phyloP scores from a whole-genome alignment of 305 asterid species.

The Fraxinus sp. region DNA sequence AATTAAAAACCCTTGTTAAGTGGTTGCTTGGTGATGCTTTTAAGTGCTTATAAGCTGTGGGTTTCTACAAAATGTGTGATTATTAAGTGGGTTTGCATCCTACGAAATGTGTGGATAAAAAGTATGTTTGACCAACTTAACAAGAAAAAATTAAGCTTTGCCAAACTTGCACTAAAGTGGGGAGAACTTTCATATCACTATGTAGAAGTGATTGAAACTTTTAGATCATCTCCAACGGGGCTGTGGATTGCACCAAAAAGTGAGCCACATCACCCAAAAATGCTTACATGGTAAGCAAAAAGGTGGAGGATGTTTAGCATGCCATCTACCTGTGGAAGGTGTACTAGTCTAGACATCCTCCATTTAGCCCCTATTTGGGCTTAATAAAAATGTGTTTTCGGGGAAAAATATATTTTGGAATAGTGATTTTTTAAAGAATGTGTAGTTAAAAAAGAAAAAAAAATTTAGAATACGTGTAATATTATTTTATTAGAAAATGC shows the following conservation, averaged over 20 bases:
- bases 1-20: neutral
- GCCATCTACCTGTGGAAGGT: neutral
- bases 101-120: neutral
- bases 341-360: neutral
- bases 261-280: neutral
- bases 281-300: neutral
- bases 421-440: no score
- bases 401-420: no score
- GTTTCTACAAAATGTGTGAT: neutral
- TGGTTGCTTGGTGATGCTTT: no score
- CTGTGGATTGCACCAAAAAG: neutral
- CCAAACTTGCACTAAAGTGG: constrained; percentile 2
- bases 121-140: neutral
- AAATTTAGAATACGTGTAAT: no score
- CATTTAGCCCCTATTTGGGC: neutral
- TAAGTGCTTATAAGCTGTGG: neutral
- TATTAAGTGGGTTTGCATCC: neutral
- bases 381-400: no score
- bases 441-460: no score
- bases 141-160: neutral
- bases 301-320: neutral
- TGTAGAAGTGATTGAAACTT: neutral
- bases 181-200: neutral
- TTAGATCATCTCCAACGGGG: neutral
- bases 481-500: no score